phyloP scores from a whole-genome alignment of 2,329 filamentous ascomycete genomes.

The Botrytis fabae region DNA sequence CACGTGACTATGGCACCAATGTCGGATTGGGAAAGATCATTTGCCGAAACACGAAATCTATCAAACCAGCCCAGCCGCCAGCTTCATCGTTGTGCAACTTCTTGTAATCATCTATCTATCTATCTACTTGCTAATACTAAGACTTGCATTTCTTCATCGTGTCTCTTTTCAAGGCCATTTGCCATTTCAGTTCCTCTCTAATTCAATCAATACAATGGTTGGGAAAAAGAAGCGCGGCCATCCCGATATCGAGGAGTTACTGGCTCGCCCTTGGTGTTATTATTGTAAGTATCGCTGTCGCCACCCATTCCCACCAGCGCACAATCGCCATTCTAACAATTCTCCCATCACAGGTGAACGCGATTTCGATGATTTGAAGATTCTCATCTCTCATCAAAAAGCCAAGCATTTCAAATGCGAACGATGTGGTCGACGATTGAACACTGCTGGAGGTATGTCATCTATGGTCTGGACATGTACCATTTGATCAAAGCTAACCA shows the following conservation, averaged over 20 bases:
- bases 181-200: neutral
- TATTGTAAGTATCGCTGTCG: constrained; percentile 66
- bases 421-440: constrained; percentile 80
- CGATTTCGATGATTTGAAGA: constrained; percentile 96
- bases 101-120: neutral
- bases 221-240: constrained; percentile 89
- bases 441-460: constrained; percentile 86
- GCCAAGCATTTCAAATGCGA: constrained; percentile 99
- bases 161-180: neutral
- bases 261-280: constrained; percentile 92
- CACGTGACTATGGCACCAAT: neutral
- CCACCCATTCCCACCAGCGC: constrained; percentile 11
- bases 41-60: constrained; percentile 12
- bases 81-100: neutral
- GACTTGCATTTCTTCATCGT: neutral
- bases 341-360: constrained; percentile 68
- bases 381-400: constrained; percentile 95
- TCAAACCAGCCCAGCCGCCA: constrained; percentile 9
- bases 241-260: constrained; percentile 83
- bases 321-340: neutral
- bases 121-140: neutral
- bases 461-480: neutral
- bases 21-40: neutral
- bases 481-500: constrained; percentile 16
- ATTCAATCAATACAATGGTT: constrained; percentile 52